A percentile compares a stretch with the other conserved stretches of the same genome.
Conservation (phyloP, 169 alveolate species). For the Theileria luwenshuni region DNA sequence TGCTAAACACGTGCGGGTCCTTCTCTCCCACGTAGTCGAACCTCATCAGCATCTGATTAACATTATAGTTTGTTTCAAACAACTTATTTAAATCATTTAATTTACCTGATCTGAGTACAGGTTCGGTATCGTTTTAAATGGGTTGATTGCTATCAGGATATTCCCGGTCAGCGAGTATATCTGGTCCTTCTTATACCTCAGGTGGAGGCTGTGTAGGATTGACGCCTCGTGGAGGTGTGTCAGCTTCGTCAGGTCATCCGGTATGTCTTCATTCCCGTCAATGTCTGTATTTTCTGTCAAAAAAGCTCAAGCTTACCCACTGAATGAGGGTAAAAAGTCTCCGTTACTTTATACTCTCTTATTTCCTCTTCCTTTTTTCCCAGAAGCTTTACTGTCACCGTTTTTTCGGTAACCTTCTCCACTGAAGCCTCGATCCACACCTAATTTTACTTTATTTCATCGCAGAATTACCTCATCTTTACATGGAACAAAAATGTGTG, state of each 20-base stretch:
- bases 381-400: conserved; percentile 41
- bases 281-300: conserved; percentile 10
- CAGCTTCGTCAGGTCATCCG: conserved; percentile 85
- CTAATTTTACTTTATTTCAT: not conserved
- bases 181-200: conserved; percentile 86
- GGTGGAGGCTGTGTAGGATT: conserved; percentile 88
- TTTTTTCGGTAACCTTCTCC: conserved; percentile 33
- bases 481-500: conserved; percentile 65
- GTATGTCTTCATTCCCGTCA: conserved; percentile 45
- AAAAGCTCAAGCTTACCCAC: conserved; percentile 21
- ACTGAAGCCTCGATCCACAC: conserved; percentile 67
- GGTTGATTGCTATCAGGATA: conserved; percentile 96
- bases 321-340: conserved; percentile 58
- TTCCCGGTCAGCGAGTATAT: conserved; percentile 97
- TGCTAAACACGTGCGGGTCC: conserved; percentile 92
- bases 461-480: conserved; percentile 46
- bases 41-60: conserved; percentile 46
- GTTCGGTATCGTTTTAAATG: conserved; percentile 85
- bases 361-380: conserved; percentile 25
- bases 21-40: conserved; percentile 62
- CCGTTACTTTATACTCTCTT: conserved; percentile 32
- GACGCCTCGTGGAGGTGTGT: conserved; percentile 91
- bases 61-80: not conserved
- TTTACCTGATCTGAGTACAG: conserved; percentile 68
- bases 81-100: not conserved